phyloP scores from a whole-genome alignment of 2,329 filamentous ascomycete genomes.

The Pseudogymnoascus sp. region DNA sequence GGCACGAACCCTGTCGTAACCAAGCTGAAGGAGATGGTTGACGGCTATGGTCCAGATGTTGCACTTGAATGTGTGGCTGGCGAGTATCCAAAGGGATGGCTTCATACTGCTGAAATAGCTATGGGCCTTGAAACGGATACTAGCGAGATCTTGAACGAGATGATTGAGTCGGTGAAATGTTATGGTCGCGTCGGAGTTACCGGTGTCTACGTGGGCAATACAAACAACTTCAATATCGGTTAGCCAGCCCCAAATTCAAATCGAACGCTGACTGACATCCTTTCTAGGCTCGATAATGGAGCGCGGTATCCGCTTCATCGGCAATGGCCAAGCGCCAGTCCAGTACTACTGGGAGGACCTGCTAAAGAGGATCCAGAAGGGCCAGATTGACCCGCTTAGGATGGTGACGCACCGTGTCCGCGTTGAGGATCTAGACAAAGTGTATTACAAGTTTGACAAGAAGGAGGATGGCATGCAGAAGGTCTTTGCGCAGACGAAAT shows the following conservation, averaged over 20 bases:
- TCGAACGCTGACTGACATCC: slow-evolving; percentile 62
- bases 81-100: slow-evolving; percentile 53
- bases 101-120: slow-evolving; percentile 48
- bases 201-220: slow-evolving; percentile 53
- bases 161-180: slow-evolving; percentile 64
- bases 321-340: slow-evolving; percentile 60
- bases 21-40: slow-evolving; percentile 63
- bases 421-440: slow-evolving; percentile 61
- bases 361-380: slow-evolving; percentile 56
- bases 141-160: slow-evolving; percentile 71
- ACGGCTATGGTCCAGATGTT: slow-evolving; percentile 65
- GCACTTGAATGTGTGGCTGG: slow-evolving; percentile 58
- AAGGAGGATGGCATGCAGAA: slow-evolving; percentile 69
- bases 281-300: slow-evolving; percentile 62
- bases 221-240: slow-evolving; percentile 24
- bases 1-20: slow-evolving; percentile 60
- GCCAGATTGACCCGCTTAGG: slow-evolving; percentile 63
- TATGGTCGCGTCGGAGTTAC: slow-evolving; percentile 71
- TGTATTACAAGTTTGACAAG: slow-evolving; percentile 55
- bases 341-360: slow-evolving; percentile 77
- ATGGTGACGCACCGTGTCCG: slow-evolving; percentile 74
- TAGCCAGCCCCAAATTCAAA: slow-evolving; percentile 43
- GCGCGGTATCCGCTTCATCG: slow-evolving; percentile 70
- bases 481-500: slow-evolving; percentile 57
- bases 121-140: slow-evolving; percentile 75